Base-by-base conservation (phyloP, 768 basidiomycete genomes). In the Boletus patriciae region DNA sequence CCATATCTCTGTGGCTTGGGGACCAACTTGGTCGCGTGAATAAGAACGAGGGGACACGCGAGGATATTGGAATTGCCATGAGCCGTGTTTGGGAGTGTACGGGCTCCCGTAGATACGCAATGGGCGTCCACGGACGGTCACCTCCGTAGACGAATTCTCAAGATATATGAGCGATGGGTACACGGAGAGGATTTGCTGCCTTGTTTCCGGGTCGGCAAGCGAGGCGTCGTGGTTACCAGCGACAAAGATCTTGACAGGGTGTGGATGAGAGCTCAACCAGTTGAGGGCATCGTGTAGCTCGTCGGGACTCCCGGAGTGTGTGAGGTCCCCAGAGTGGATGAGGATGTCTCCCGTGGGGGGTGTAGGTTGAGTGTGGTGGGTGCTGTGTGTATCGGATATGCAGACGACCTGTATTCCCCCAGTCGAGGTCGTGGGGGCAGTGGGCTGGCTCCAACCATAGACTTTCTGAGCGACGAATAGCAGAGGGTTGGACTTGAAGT, bases 1-100 rank as follows among this genome's bases (percentile, higher is more conserved):
- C 25, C 25, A 25, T 25, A 25, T 25, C 25, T 25, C 25, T 25
- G 25, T 25, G 25, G 25, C 25, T 25, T 25, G 25, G 25, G 4
- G 25, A 25, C 25, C 25, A 25, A 25, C 25, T 25, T 25, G 25
- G 25, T 25, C 25, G 25, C 25, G 25, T 25, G 25, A 25, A 4
- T 25, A 25, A 25, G 25, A 25, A 25, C 25, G 25, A 4, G 25
- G 25, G 4, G 25, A 48, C 2, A 50, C 47, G 33, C 57, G 57
- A 19, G 54, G 57, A n/a, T 58, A 59, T 9, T 59, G 58, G 13
- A 59, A 59, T n/a, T 33, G 11, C 54, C 54, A 58, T 6, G 54
- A 46, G 3, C 54, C 58, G 16, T 59, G 44, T 46, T 50, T 50
- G 3, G 58, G 58, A 33, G 58, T 59, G 21, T 59, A 49, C 3